Base-by-base conservation (phyloP, 2,329 filamentous ascomycete species). In the Neofusicoccum sp. region DNA sequence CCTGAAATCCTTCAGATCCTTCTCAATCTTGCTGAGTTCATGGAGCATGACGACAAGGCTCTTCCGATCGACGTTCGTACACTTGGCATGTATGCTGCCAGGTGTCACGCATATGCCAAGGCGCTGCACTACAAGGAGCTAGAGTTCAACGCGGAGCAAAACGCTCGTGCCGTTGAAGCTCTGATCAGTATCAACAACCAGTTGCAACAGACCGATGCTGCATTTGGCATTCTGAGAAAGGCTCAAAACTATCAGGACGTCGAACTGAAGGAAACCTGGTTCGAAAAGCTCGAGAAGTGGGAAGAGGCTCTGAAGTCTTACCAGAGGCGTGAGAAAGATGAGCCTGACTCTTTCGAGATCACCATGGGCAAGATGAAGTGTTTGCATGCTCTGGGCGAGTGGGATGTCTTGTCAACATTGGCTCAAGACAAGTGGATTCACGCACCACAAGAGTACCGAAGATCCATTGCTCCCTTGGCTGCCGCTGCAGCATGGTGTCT, bases 291-390 rank as follows among this genome's bases (percentile, higher is more conserved):
- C 49, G 92, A 98, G 74, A 87, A 95, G 62, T 99, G 96, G 96
- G 96, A 99, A 66, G 96, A 99, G 75, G 95, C 95, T 2, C 80
- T 99, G 60, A 86, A 88, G 47, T 96, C 95, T 49, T 98, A 98
- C 71, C 90, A 95, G 68, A 88, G 91, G 71, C 89, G 93, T 45
- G 93, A 97, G 65, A 82, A 91, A 31, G 84, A 85, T 31, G 85
- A 88, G 63, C 81, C 82, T 9, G 78, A 80, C 38, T 92, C 91
- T 0, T 91, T 99, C 63, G 95, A 98, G 63, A 91, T 99, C 58
- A 92, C 96, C 34, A 98, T 99, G 93, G 95, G 95, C 66, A 99
- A 99, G 78, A 99, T 99, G 95, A 88, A 95, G 49, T 99, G 95
- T 82, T 79, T 98, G 65, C 95, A 99, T 73, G 96, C 95, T 7